Evolutionary conservation across 768 basidiomycete genomes (phyloP).

Genomic region (Kwoniella dendrophila): DNA sequence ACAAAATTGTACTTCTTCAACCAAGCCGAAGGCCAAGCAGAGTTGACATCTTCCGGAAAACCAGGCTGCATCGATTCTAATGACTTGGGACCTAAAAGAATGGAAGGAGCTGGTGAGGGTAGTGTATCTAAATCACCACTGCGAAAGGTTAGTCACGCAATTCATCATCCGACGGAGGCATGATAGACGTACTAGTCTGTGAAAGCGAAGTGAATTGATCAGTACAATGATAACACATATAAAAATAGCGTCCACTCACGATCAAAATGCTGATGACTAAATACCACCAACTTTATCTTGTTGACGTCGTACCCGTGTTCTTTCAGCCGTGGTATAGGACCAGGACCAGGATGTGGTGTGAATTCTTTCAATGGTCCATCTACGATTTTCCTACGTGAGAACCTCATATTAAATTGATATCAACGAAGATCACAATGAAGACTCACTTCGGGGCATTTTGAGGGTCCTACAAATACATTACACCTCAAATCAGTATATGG

Average conservation of each 20-base stretch:
- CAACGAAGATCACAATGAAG: background rate
- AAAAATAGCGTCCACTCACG: conserved; percentile 11
- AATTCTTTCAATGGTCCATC: conserved; percentile 25
- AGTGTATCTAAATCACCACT: conserved; percentile 35
- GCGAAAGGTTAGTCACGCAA: background rate
- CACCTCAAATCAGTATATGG: background rate
- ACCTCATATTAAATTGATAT: background rate
- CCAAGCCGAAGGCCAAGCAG: conserved; percentile 31
- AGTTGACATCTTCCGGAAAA: conserved; percentile 27
- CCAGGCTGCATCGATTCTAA: conserved; percentile 30
- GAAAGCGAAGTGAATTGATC: background rate
- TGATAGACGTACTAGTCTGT: conserved; percentile 3
- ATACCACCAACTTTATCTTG: conserved; percentile 27
- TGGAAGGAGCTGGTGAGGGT: conserved; percentile 15
- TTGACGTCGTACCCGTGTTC: conserved; percentile 17
- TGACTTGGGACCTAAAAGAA: conserved; percentile 31
- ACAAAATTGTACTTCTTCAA: conserved; percentile 25
- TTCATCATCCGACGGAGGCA: background rate
- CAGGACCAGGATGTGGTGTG: conserved; percentile 20
- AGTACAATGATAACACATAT: background rate
- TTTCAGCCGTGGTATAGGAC: conserved; percentile 22
- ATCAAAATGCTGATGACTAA: conserved; percentile 41
- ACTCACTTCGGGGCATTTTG: conserved; percentile 33
- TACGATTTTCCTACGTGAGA: conserved; percentile 7
- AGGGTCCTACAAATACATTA: conserved; percentile 13